Percentiles rank a stretch among this genome's conserved stretches.
These are phyloP conservation scores for Bruguiera gymnorhiza DNA, from an alignment of 345 rosid species.

Conservation along the genomic window DNA sequence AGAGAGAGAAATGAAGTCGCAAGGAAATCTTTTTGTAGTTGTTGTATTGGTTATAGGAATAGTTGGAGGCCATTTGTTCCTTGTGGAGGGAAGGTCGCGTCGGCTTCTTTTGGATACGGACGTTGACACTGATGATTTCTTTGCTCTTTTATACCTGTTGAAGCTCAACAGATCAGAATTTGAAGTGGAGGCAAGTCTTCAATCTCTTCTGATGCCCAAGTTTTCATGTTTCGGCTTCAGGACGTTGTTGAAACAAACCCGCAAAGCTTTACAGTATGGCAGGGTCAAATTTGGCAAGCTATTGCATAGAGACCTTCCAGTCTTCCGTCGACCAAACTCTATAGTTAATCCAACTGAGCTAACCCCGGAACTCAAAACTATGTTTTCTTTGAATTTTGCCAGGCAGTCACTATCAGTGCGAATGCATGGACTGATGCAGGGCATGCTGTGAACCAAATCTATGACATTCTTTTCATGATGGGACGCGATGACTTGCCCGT, in stretches of 20 bases:
- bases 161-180: constrained; percentile 83
- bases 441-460: constrained; percentile 77
- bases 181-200: constrained; percentile 53
- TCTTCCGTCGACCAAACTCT: no score
- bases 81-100: constrained; percentile 36
- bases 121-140: constrained; percentile 82
- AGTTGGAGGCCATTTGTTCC: constrained; percentile 14
- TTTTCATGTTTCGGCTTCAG: constrained; percentile 1
- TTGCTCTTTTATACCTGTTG: constrained; percentile 73
- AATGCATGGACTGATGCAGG: constrained; percentile 92
- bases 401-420: constrained; percentile 70
- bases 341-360: no score
- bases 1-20: constrained; percentile 23
- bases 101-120: constrained; percentile 83
- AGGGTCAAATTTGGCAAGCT: no score
- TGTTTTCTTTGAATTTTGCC: constrained; percentile 9
- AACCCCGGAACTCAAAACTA: background rate
- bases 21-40: constrained; percentile 14
- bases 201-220: background rate
- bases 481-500: constrained; percentile 70
- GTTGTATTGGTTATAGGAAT: constrained; percentile 23
- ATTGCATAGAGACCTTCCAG: no score
- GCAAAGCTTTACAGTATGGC: background rate
- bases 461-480: constrained; percentile 96
- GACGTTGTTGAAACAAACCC: background rate